Base-by-base conservation (phyloP, 805 yeast genomes). In the Metschnikowia henanensis region DNA sequence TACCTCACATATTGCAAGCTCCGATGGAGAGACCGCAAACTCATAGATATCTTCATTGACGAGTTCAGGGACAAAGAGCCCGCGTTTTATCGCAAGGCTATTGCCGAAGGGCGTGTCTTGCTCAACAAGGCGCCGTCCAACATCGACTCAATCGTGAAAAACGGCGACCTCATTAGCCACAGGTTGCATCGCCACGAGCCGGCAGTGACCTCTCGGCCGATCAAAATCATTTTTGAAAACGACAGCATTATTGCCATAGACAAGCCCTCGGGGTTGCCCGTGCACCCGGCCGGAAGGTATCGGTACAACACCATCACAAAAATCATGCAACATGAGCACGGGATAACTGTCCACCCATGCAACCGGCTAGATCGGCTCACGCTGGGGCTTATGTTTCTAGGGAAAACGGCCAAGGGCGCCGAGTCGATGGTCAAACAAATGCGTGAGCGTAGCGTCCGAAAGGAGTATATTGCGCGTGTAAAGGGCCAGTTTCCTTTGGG, bases 231-330 rank as follows among this genome's bases (percentile, higher is more conserved):
- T 0, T 75, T 73, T 58, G 87, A 90, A 56, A 83, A 88, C 60
- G 89, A 84, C 6, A 78, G 85, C 38, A 60, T 89, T 18, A 72
- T 94, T 5, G 95, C 87, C 3, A 83, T 94, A 18, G 96, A 92
- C 61, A 94, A 94, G 52, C 99, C 99, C 0, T 77, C 94, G 4
- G 97, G 99, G 0, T 76, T 94, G 2, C 97, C 99, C 0, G 96
- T 88, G 0, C 99, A 94, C 61, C 98, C 99, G 3, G 85, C 97
- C 0, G 99, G 98, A 0, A 67, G 91, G 50, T 81, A 83, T 72
- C 59, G 94, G 59, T 80, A 80, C 64, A 79, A 83, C 60, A 80
- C 95, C 0, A 77, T 88, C 17, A 87, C 95, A 9, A 84, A 83
- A 60, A 79, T 89, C 4, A 64, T 94, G 52, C 83, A 87, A 61